Percentiles rank a stretch among this genome's conserved stretches.
Evolutionary conservation across 2,329 filamentous ascomycete genomes (phyloP).

Genomic region (Proliferodiscus dingleyae): DNA sequence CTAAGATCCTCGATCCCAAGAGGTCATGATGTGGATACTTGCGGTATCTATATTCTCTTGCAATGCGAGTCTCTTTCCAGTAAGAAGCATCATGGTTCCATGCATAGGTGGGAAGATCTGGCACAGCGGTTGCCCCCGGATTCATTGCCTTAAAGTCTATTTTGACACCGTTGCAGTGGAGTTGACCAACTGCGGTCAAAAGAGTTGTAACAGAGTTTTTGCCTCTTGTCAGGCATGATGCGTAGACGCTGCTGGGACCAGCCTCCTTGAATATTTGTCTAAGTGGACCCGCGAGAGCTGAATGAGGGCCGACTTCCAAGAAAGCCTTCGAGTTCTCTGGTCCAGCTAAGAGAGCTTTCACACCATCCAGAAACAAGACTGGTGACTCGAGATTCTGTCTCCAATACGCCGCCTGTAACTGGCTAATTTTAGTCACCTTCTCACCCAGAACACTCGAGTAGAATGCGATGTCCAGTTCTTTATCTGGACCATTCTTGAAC

Average conservation of each 20-base stretch:
- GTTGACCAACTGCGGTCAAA: conserved; percentile 1
- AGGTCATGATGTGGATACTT: background rate
- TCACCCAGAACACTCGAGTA: background rate
- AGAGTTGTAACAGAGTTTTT: background rate
- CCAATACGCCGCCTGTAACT: conserved; percentile 36
- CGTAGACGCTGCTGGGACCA: background rate
- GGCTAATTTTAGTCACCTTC: background rate
- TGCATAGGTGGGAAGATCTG: conserved; percentile 24
- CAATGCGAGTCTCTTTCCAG: background rate
- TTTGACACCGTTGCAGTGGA: too few species aligned
- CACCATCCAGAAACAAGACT: conserved; percentile 38
- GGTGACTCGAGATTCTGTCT: conserved; percentile 38
- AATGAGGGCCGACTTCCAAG: conserved; percentile 12
- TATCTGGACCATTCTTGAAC: background rate
- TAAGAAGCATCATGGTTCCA: background rate
- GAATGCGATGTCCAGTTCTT: background rate
- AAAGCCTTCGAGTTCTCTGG: background rate
- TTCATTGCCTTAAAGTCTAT: too few species aligned
- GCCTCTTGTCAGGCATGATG: conserved; percentile 3
- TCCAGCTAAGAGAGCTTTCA: background rate
- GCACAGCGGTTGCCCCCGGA: conserved; percentile 3
- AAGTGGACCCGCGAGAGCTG: conserved; percentile 7
- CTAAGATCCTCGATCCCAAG: background rate
- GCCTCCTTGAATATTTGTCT: conserved; percentile 6
- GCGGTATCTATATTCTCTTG: background rate